These are phyloP conservation scores for Phaeosphaeria sp. DNA, from an alignment of 2,329 filamentous ascomycete species.

Conservation along the genomic window DNA sequence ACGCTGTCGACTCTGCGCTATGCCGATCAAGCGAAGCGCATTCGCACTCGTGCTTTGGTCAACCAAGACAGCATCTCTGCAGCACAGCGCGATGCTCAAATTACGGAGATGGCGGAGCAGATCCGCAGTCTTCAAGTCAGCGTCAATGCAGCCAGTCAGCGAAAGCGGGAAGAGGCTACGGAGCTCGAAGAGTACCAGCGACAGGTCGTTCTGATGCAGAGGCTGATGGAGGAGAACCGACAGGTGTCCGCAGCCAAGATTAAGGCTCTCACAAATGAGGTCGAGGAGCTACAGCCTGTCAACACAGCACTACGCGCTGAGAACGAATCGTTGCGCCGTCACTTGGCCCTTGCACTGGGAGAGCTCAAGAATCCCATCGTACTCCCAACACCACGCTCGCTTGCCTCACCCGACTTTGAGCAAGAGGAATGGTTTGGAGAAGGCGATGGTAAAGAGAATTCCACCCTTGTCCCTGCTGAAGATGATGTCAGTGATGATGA, in stretches of 20 bases:
- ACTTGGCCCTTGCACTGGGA: constrained; percentile 84
- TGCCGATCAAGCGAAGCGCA: constrained; percentile 96
- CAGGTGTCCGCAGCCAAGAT: constrained; percentile 95
- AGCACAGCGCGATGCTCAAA: constrained; percentile 92
- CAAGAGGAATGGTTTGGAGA: constrained; percentile 35
- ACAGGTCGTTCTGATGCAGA: constrained; percentile 87
- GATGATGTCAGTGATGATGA: constrained; percentile 47
- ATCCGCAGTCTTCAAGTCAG: constrained; percentile 85
- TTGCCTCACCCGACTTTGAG: constrained; percentile 42
- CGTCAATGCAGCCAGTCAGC: constrained; percentile 63
- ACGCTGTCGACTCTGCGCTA: constrained; percentile 95
- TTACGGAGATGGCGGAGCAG: constrained; percentile 92
- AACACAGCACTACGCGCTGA: constrained; percentile 68
- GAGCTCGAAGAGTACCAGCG: constrained; percentile 93
- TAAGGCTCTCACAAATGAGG: constrained; percentile 70
- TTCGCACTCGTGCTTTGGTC: constrained; percentile 90
- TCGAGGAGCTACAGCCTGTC: constrained; percentile 56
- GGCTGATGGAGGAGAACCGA: constrained; percentile 92
- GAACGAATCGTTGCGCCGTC: constrained; percentile 86
- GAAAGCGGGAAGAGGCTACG: constrained; percentile 82
- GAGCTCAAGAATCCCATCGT: constrained; percentile 93
- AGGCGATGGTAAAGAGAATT: constrained; percentile 36
- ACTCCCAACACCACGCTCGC: constrained; percentile 47
- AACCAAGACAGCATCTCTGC: constrained; percentile 95
- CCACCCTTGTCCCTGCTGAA: constrained; percentile 33